A percentile compares a stretch with the other conserved stretches of the same genome.
phyloP scores from a whole-genome alignment of 139 green algal genomes.

The Monoraphidium neglectum region DNA sequence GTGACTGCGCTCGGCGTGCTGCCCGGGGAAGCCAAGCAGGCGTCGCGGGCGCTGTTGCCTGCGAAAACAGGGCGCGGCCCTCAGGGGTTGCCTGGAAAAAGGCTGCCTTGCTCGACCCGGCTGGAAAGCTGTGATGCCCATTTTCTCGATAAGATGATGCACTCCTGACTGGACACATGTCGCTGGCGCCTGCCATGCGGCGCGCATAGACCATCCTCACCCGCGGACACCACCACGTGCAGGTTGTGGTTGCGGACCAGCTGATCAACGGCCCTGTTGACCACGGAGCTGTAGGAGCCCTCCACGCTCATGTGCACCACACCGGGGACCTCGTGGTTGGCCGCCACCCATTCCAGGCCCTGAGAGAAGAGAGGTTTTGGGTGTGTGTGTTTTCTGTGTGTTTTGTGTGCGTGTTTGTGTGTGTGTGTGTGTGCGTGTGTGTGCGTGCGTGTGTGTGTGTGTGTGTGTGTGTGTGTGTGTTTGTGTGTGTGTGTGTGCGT shows the following conservation, averaged over 20 bases:
- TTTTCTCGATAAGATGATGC: too few species aligned
- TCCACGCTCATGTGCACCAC: constrained; percentile 70
- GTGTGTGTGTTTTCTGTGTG: too few species aligned
- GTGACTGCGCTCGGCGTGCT: constrained; percentile 33
- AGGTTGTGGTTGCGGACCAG: constrained; percentile 46
- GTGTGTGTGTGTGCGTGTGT: too few species aligned
- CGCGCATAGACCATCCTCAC: constrained; percentile 50
- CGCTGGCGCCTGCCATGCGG: neutral
- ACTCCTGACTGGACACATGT: neutral
- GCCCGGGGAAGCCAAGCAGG: constrained; percentile 36
- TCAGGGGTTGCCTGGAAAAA: too few species aligned
- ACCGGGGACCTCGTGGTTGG: constrained; percentile 56
- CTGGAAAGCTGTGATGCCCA: neutral
- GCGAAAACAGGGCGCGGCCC: too few species aligned
- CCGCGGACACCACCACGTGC: constrained; percentile 59
- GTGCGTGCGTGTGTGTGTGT: neutral
- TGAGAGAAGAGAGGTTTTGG: neutral
- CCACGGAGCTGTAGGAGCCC: constrained; percentile 40
- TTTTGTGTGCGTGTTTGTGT: too few species aligned
- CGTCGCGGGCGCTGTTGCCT: constrained; percentile 38
- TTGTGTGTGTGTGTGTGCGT: too few species aligned
- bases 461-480: too few species aligned
- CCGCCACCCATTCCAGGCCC: constrained; percentile 68
- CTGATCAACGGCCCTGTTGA: constrained; percentile 60
- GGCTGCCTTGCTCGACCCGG: too few species aligned